phyloP scores from a whole-genome alignment of 169 alveolate species.

The Cryptosporidium tyzzeri region DNA sequence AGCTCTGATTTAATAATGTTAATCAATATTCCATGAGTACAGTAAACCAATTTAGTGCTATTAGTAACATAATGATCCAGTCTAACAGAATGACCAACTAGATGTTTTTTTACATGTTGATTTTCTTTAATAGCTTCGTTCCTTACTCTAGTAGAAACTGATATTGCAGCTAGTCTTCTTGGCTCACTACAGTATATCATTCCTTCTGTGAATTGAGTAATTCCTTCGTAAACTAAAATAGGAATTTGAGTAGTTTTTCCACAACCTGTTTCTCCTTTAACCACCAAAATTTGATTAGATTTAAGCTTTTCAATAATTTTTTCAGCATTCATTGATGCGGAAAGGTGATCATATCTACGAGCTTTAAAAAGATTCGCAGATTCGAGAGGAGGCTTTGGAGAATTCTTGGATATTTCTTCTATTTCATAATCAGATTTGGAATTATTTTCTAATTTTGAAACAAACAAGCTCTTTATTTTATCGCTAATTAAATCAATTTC shows the following conservation, averaged over 20 bases:
- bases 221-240: conserved; percentile 59
- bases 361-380: not conserved
- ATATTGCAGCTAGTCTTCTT: conserved; percentile 68
- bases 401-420: not conserved
- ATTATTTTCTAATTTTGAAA: not conserved
- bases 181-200: conserved; percentile 73
- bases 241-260: conserved; percentile 93
- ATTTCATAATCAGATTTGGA: not conserved
- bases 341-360: conserved; percentile 17
- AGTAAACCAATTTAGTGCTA: conserved; percentile 65
- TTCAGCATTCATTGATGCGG: conserved; percentile 62
- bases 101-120: not conserved
- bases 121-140: conserved; percentile 27
- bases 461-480: conserved; percentile 4
- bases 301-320: conserved; percentile 23
- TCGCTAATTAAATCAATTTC: not conserved
- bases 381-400: not conserved
- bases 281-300: conserved; percentile 11
- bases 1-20: conserved; percentile 62
- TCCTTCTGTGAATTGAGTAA: conserved; percentile 42
- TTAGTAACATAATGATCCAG: conserved; percentile 41
- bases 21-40: conserved; percentile 75
- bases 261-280: conserved; percentile 92
- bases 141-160: conserved; percentile 49
- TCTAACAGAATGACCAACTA: conserved; percentile 68